Percentiles rank a stretch among this genome's conserved stretches.
phyloP scores from a whole-genome alignment of 768 basidiomycete species.

The Mrakia blollopis region DNA sequence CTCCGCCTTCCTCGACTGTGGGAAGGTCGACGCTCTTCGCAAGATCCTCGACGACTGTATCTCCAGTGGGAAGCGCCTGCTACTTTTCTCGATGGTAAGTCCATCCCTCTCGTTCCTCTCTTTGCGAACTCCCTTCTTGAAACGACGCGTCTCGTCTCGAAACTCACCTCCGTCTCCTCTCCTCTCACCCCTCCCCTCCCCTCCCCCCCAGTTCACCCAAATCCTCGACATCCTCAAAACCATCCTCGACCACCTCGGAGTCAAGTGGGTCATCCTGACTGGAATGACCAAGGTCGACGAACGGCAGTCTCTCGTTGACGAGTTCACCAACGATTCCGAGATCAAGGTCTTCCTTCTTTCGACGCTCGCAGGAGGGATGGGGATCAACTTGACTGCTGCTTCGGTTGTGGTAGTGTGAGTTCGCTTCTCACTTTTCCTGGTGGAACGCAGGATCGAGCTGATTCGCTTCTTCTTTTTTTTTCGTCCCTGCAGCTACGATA shows the following conservation, averaged over 20 bases:
- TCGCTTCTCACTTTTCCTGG: no score
- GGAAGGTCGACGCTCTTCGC: conserved; percentile 73
- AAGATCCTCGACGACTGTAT: conserved; percentile 64
- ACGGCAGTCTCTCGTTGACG: conserved; percentile 87
- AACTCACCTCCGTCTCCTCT: not conserved
- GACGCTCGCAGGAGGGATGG: conserved; percentile 67
- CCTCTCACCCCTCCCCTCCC: not conserved
- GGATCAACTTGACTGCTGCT: conserved; percentile 92
- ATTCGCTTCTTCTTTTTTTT: not conserved
- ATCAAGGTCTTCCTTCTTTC: conserved; percentile 87
- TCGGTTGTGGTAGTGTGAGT: conserved; percentile 80
- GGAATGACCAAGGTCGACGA: conserved; percentile 91
- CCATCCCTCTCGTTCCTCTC: not conserved
- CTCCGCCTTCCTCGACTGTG: conserved; percentile 49
- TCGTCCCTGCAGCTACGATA: conserved; percentile 59
- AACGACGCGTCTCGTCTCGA: not conserved
- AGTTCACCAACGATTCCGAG: conserved; percentile 80
- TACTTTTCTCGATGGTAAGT: conserved; percentile 89
- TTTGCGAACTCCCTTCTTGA: not conserved
- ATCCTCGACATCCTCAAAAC: conserved; percentile 87
- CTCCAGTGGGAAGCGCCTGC: conserved; percentile 66
- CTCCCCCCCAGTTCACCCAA: conserved; percentile 74
- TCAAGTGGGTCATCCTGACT: conserved; percentile 77
- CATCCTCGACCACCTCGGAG: conserved; percentile 64
- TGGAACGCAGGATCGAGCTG: not conserved